phyloP scores from a whole-genome alignment of 2,329 filamentous ascomycete genomes.

The Colletotrichum cordylinicola region DNA sequence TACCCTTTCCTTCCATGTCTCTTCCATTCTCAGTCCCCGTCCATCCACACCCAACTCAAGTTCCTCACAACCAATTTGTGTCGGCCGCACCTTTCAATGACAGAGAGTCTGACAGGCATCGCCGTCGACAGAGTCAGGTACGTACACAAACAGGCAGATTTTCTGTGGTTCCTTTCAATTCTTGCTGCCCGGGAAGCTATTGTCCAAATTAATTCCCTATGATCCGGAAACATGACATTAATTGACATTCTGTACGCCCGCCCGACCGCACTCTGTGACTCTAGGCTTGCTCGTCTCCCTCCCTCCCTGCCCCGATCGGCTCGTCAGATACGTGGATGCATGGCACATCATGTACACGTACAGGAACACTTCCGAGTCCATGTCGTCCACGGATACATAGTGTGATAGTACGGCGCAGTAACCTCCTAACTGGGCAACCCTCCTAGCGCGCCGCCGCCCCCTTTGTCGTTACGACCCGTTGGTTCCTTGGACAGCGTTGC shows the following conservation, averaged over 20 bases:
- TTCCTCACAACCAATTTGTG: neutral
- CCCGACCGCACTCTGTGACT: neutral
- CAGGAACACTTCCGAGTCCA: neutral
- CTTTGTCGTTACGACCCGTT: neutral
- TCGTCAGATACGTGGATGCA: neutral
- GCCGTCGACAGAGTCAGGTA: neutral
- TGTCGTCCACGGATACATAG: neutral
- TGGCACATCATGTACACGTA: neutral
- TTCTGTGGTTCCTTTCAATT: neutral
- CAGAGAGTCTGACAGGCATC: neutral
- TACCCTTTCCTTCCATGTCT: neutral
- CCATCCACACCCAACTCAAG: neutral
- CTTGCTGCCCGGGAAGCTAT: neutral
- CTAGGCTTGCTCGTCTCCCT: neutral
- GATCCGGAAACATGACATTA: neutral
- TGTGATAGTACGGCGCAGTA: neutral
- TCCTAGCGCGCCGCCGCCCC: neutral
- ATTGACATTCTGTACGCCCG: neutral
- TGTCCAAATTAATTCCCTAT: neutral
- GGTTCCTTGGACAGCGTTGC: constrained; percentile 7
- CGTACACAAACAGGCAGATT: neutral
- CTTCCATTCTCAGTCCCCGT: neutral
- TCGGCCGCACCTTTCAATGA: neutral
- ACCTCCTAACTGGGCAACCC: neutral
- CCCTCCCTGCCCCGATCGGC: neutral